Percentiles rank a stretch among this genome's conserved stretches.
phyloP scores from a whole-genome alignment of 2,329 filamentous ascomycete genomes.

The Podosphaera leucotricha region DNA sequence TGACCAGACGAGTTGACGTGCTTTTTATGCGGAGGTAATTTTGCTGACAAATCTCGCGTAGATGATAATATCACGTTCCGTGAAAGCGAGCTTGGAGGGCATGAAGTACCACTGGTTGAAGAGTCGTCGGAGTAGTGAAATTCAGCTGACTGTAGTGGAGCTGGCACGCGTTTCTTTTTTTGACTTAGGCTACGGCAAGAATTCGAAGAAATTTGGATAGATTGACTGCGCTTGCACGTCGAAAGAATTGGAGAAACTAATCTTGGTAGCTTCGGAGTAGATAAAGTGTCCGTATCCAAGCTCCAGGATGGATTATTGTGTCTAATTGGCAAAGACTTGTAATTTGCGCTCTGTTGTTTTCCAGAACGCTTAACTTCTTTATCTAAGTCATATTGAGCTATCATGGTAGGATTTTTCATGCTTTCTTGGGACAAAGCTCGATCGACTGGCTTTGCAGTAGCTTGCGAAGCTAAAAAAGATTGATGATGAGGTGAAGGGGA shows the following conservation, averaged over 20 bases:
- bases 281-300: slow-evolving; percentile 4
- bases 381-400: not conserved
- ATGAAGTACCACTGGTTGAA: slow-evolving; percentile 34
- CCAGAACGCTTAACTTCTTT: not conserved
- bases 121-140: slow-evolving; percentile 49
- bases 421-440: slow-evolving; percentile 18
- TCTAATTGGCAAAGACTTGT: slow-evolving; percentile 6
- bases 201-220: slow-evolving; percentile 35
- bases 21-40: slow-evolving; percentile 54
- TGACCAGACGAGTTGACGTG: slow-evolving; percentile 82
- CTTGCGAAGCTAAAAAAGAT: slow-evolving; percentile 5
- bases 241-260: slow-evolving; percentile 37
- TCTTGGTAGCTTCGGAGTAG: slow-evolving; percentile 9
- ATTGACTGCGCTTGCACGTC: slow-evolving; percentile 37
- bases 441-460: slow-evolving; percentile 19
- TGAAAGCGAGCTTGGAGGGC: slow-evolving; percentile 32
- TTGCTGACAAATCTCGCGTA: slow-evolving; percentile 37
- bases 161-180: slow-evolving; percentile 38
- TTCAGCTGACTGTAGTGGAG: slow-evolving; percentile 34
- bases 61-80: slow-evolving; percentile 31
- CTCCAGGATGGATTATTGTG: slow-evolving; percentile 8
- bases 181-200: slow-evolving; percentile 28
- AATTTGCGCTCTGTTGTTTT: slow-evolving; percentile 10
- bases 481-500: slow-evolving; percentile 14
- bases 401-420: not conserved